Percentiles rank a stretch among this genome's conserved stretches.
These are phyloP conservation scores for Bombardia bombarda DNA, from an alignment of 495 filamentous ascomycete genomes.

Conservation along the genomic window DNA sequence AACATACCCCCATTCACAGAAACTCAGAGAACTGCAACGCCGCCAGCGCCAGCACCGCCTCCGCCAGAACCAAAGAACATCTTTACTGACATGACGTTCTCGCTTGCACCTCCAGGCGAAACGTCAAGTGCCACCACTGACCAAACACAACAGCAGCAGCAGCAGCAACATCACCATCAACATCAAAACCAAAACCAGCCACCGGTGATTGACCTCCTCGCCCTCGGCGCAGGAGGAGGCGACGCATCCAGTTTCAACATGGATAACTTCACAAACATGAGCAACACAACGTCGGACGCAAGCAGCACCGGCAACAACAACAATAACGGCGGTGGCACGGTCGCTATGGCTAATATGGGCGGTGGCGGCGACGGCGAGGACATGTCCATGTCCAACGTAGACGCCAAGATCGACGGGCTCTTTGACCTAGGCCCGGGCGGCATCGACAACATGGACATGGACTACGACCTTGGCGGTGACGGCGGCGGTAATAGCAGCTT, in stretches of 20 bases:
- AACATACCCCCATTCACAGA: too few relatives aligned
- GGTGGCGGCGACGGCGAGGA: slow-evolving; percentile 4
- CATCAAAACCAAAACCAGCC: too few relatives aligned
- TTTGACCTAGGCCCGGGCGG: slow-evolving; percentile 26
- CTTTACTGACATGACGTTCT: slow-evolving; percentile 40
- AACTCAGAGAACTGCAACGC: not conserved
- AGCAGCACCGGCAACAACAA: too few relatives aligned
- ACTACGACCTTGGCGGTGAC: slow-evolving; percentile 27
- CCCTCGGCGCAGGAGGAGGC: not conserved
- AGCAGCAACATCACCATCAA: too few relatives aligned
- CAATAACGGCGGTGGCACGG: slow-evolving; percentile 5
- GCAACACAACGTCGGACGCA: too few relatives aligned
- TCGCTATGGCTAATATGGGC: slow-evolving; percentile 12
- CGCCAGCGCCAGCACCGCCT: slow-evolving; percentile 6
- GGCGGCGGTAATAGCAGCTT: slow-evolving; percentile 30
- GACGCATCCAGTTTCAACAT: slow-evolving; percentile 2
- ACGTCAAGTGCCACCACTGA: slow-evolving; percentile 1
- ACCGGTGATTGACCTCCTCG: slow-evolving; percentile 3
- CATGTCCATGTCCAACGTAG: slow-evolving; percentile 14
- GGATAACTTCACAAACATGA: slow-evolving; percentile 4
- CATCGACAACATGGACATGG: slow-evolving; percentile 27
- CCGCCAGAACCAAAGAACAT: slow-evolving; percentile 13
- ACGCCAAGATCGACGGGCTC: slow-evolving; percentile 30
- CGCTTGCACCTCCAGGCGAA: slow-evolving; percentile 28
- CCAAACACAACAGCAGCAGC: slow-evolving; percentile 2